These are phyloP conservation scores for Serendipita vermifera DNA, from an alignment of 768 basidiomycete species.

Conservation along the genomic window DNA sequence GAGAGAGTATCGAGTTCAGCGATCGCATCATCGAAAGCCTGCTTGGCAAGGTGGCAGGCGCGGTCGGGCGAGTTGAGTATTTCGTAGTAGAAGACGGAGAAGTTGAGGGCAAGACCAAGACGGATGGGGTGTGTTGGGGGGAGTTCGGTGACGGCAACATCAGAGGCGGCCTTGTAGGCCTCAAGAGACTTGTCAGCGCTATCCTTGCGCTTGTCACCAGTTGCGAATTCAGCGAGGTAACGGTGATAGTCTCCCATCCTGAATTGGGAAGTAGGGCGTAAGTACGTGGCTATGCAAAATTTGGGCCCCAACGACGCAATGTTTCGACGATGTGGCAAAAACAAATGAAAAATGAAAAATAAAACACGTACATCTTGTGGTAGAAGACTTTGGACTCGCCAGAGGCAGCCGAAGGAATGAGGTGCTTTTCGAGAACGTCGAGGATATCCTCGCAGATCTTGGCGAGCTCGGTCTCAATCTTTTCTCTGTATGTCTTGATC, in stretches of 20 bases:
- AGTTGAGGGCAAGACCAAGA: conserved; percentile 96
- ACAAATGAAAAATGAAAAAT: not conserved
- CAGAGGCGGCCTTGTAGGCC: conserved; percentile 95
- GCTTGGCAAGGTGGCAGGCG: conserved; percentile 97
- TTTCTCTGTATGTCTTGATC: conserved; percentile 97
- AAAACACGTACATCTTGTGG: conserved; percentile 82
- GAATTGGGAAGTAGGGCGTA: not conserved
- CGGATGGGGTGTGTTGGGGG: conserved; percentile 96
- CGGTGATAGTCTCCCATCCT: conserved; percentile 99
- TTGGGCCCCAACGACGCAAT: not conserved
- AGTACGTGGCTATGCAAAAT: not conserved
- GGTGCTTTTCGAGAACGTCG: conserved; percentile 92
- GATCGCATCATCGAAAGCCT: conserved; percentile 97
- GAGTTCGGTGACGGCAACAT: conserved; percentile 91
- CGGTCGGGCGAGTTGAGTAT: conserved; percentile 98
- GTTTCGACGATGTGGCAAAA: conserved; percentile 7
- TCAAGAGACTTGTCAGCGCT: conserved; percentile 95
- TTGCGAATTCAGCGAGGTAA: conserved; percentile 97
- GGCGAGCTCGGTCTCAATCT: conserved; percentile 92
- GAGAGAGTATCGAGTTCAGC: conserved; percentile 97
- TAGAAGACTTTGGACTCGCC: conserved; percentile 99
- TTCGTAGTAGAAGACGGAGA: conserved; percentile 99
- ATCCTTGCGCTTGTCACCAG: conserved; percentile 93
- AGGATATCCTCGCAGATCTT: conserved; percentile 99
- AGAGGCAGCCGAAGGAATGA: conserved; percentile 90